Conservation (phyloP, 768 basidiomycete species). For the Calocybe cyanea region DNA sequence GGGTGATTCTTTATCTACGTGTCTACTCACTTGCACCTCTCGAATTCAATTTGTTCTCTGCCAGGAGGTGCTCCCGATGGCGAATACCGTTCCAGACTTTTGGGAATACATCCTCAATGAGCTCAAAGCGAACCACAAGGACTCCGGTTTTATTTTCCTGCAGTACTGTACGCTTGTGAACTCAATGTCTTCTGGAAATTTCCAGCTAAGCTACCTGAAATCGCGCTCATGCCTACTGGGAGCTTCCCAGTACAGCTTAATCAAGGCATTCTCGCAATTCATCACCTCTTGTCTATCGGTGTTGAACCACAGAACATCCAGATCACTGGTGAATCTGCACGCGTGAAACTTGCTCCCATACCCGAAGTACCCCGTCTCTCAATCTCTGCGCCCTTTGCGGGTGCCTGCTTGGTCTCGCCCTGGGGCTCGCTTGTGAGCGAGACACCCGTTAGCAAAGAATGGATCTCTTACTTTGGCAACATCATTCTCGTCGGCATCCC, state of each 20-base stretch:
- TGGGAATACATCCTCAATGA: slow-evolving; percentile 21
- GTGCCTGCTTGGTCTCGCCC: slow-evolving; percentile 29
- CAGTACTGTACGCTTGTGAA: slow-evolving; percentile 19
- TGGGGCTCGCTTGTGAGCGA: slow-evolving; percentile 21
- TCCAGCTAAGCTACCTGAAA: no score
- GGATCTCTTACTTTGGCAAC: slow-evolving; percentile 12
- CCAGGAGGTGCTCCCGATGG: slow-evolving; percentile 23
- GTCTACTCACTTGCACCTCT: background rate
- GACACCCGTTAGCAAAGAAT: slow-evolving; percentile 7
- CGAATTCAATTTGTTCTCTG: no score
- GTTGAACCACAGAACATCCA: slow-evolving; percentile 24
- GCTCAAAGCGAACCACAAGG: slow-evolving; percentile 10
- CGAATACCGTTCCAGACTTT: slow-evolving; percentile 17
- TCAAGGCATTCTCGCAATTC: slow-evolving; percentile 22
- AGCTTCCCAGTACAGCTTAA: slow-evolving; percentile 25
- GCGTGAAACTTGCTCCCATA: slow-evolving; percentile 28
- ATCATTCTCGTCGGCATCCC: slow-evolving; percentile 15
- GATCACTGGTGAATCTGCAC: slow-evolving; percentile 31
- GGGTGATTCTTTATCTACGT: slow-evolving; percentile 29
- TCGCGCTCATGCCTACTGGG: slow-evolving; percentile 24
- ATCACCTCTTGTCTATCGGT: slow-evolving; percentile 25
- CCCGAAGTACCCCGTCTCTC: slow-evolving; percentile 13
- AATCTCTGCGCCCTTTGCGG: slow-evolving; percentile 16
- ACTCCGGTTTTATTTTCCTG: slow-evolving; percentile 21
- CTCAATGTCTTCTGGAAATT: background rate